phyloP scores from a whole-genome alignment of 192 early-diverging fungal species.

The Neocallimastix lanati region DNA sequence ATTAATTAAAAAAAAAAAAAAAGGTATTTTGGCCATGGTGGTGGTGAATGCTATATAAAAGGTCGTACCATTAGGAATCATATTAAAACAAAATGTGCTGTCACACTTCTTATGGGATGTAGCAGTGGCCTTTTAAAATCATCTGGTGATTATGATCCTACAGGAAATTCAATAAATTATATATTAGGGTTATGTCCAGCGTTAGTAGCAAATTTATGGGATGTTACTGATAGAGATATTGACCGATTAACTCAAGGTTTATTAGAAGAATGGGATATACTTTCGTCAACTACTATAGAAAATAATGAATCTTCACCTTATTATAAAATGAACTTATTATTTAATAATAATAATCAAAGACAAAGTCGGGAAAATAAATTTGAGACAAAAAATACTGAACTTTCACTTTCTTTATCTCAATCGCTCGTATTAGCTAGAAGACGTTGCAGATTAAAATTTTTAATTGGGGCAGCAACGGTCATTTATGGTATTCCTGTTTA shows the following conservation, averaged over 20 bases:
- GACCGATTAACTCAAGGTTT: slow-evolving; percentile 64
- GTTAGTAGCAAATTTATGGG: slow-evolving; percentile 89
- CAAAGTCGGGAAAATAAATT: not conserved
- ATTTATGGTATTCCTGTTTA: slow-evolving; percentile 73
- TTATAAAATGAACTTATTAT: slow-evolving; percentile 1
- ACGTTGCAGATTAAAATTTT: slow-evolving; percentile 54
- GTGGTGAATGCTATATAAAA: slow-evolving; percentile 64
- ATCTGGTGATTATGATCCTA: slow-evolving; percentile 74
- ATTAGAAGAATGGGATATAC: slow-evolving; percentile 55
- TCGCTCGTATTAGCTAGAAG: slow-evolving; percentile 53
- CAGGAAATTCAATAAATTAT: slow-evolving; percentile 68
- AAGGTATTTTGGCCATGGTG: slow-evolving; percentile 89
- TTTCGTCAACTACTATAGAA: not conserved
- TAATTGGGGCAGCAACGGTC: slow-evolving; percentile 84
- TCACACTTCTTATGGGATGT: slow-evolving; percentile 79
- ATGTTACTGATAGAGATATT: slow-evolving; percentile 92
- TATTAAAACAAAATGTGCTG: slow-evolving; percentile 35
- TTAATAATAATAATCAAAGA: not conserved
- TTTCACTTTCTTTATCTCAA: slow-evolving; percentile 42
- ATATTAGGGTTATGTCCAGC: slow-evolving; percentile 55
- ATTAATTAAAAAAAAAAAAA: not conserved
- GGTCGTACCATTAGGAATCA: slow-evolving; percentile 45
- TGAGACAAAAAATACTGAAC: not conserved
- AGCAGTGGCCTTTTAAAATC: slow-evolving; percentile 65
- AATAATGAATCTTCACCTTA: not conserved